These are phyloP conservation scores for Kodamaea hsintzibuensis DNA, from an alignment of 805 yeast species.

Conservation along the genomic window DNA sequence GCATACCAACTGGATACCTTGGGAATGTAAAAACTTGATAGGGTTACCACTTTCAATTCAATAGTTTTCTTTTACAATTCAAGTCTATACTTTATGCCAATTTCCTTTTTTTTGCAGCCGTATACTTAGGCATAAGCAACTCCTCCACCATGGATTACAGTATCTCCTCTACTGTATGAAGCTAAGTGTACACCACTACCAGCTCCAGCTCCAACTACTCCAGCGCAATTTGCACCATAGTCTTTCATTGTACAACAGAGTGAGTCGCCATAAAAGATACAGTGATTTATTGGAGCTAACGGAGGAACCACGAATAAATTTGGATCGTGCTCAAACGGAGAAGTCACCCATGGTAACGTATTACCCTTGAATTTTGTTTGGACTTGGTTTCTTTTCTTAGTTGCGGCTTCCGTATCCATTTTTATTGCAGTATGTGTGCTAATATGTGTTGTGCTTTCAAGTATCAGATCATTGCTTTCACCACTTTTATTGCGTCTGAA, in stretches of 20 bases:
- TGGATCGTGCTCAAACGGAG: constrained; percentile 1
- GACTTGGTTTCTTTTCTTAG: neutral
- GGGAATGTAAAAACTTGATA: no score
- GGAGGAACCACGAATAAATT: constrained; percentile 14
- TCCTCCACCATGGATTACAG: neutral
- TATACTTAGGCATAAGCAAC: neutral
- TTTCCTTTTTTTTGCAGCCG: no score
- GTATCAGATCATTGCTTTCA: constrained; percentile 12
- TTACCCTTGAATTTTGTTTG: constrained; percentile 1
- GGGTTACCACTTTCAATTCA: no score
- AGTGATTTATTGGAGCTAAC: constrained; percentile 3
- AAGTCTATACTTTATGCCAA: no score
- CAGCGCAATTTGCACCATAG: constrained; percentile 7
- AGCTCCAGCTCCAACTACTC: constrained; percentile 9
- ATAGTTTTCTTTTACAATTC: no score
- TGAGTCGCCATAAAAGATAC: constrained; percentile 9
- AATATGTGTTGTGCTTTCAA: constrained; percentile 19
- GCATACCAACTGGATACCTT: no score
- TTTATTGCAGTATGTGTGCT: constrained; percentile 6
- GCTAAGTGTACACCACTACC: neutral
- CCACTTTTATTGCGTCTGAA: constrained; percentile 7
- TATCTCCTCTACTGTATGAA: neutral
- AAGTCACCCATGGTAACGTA: constrained; percentile 1
- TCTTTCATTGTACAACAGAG: constrained; percentile 13
- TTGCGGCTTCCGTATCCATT: neutral